A percentile compares a stretch with the other conserved stretches of the same genome.
Conservation (phyloP, 352 stramenopile genomes). For the Lagenidium sp. region DNA sequence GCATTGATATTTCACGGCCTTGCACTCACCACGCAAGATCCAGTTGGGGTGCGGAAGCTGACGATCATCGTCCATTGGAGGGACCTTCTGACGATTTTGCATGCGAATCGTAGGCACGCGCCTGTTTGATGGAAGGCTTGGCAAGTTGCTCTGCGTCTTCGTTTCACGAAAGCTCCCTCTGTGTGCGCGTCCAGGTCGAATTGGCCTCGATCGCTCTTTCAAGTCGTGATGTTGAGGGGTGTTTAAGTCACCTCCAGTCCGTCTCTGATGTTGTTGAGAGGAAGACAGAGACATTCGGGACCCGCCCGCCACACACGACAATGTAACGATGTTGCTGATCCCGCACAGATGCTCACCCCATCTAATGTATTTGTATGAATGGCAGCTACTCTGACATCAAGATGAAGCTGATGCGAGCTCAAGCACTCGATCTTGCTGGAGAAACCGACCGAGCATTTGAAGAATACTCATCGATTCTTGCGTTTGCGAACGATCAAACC, state of each 20-base stretch:
- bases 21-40: too few relatives aligned
- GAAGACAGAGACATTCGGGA: constrained; percentile 34
- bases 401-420: constrained; percentile 41
- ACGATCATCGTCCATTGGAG: not conserved
- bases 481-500: constrained; percentile 7
- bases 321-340: too few relatives aligned
- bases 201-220: constrained; percentile 34
- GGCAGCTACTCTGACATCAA: constrained; percentile 56
- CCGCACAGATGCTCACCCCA: too few relatives aligned
- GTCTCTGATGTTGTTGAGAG: constrained; percentile 29
- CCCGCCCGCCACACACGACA: constrained; percentile 13
- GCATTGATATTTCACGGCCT: constrained; percentile 14
- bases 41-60: not conserved
- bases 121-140: constrained; percentile 40
- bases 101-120: constrained; percentile 26
- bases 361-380: too few relatives aligned
- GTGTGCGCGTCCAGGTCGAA: constrained; percentile 42
- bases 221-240: constrained; percentile 48
- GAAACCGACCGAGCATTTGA: constrained; percentile 33
- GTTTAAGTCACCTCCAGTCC: constrained; percentile 34
- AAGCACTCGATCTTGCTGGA: constrained; percentile 37
- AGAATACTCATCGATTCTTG: constrained; percentile 24
- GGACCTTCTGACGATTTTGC: not conserved
- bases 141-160: constrained; percentile 49
- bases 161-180: constrained; percentile 55